Evolutionary conservation across 306 rosid genomes (phyloP).

Genomic region (Myrica gale): DNA sequence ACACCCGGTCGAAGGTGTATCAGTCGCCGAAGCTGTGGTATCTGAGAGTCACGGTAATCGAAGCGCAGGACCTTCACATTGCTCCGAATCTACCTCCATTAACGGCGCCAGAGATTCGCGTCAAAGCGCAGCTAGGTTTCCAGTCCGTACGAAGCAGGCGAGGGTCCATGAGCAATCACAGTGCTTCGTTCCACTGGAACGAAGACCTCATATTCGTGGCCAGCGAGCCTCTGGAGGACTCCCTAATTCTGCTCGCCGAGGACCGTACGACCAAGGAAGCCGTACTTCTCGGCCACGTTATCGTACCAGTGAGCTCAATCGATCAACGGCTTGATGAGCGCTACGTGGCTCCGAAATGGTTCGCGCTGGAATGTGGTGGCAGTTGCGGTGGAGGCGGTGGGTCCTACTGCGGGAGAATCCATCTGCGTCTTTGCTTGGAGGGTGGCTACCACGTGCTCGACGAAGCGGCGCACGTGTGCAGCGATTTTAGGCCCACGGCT

Average conservation of each 20-base stretch:
- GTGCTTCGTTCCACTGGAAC: constrained; percentile 75
- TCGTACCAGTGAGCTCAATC: constrained; percentile 55
- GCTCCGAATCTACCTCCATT: constrained; percentile 80
- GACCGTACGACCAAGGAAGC: constrained; percentile 71
- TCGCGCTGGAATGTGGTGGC: constrained; percentile 35
- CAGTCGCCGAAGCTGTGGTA: constrained; percentile 65
- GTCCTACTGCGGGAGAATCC: constrained; percentile 71
- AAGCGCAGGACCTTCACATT: constrained; percentile 55
- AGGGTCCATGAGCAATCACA: constrained; percentile 77
- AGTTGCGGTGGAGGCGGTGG: constrained; percentile 34
- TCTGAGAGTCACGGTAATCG: constrained; percentile 47
- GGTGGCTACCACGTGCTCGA: constrained; percentile 98
- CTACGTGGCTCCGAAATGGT: constrained; percentile 82
- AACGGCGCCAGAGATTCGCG: constrained; percentile 76
- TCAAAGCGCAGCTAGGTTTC: constrained; percentile 66
- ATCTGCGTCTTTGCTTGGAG: constrained; percentile 73
- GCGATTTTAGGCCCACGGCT: constrained; percentile 91
- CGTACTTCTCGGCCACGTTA: constrained; percentile 54
- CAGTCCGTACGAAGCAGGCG: constrained; percentile 71
- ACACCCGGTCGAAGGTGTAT: constrained; percentile 59
- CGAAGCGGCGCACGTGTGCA: constrained; percentile 96
- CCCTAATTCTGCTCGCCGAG: constrained; percentile 60
- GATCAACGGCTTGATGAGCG: constrained; percentile 93
- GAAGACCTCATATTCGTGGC: constrained; percentile 89
- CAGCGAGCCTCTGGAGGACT: constrained; percentile 87